These are phyloP conservation scores for Canavalia gladiata DNA, from an alignment of 306 rosid genomes.

Conservation along the genomic window DNA sequence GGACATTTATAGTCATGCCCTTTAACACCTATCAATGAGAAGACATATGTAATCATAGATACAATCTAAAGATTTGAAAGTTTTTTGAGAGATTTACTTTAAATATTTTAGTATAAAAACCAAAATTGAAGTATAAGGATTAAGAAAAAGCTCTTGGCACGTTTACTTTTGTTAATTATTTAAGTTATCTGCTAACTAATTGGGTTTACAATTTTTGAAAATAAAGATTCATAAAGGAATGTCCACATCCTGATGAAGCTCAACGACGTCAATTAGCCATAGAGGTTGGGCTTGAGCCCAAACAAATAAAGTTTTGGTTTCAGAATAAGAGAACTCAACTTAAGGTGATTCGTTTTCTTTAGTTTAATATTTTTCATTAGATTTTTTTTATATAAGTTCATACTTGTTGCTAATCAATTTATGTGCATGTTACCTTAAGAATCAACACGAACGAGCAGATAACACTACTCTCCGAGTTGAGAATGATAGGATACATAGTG, in stretches of 20 bases:
- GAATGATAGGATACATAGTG: conserved; percentile 68
- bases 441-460: conserved; percentile 62
- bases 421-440: conserved; percentile 42
- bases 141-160: neutral
- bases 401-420: neutral
- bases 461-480: conserved; percentile 63
- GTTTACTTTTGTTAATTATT: neutral
- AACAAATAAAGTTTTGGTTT: conserved; percentile 84
- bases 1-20: no score
- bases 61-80: neutral
- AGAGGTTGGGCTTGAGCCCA: conserved; percentile 68
- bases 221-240: conserved; percentile 58
- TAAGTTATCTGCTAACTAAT: neutral
- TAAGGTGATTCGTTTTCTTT: conserved; percentile 57
- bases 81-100: neutral
- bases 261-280: conserved; percentile 63
- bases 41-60: neutral
- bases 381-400: neutral
- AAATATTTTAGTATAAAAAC: no score
- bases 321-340: conserved; percentile 85
- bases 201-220: neutral
- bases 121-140: neutral
- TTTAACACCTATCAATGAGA: no score
- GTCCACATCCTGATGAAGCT: conserved; percentile 70
- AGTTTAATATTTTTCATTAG: neutral